Percentiles rank a stretch among this genome's conserved stretches.
These are phyloP conservation scores for Salmacisia buchloeana DNA, from an alignment of 1,284 basidiomycete genomes.

Conservation along the genomic window DNA sequence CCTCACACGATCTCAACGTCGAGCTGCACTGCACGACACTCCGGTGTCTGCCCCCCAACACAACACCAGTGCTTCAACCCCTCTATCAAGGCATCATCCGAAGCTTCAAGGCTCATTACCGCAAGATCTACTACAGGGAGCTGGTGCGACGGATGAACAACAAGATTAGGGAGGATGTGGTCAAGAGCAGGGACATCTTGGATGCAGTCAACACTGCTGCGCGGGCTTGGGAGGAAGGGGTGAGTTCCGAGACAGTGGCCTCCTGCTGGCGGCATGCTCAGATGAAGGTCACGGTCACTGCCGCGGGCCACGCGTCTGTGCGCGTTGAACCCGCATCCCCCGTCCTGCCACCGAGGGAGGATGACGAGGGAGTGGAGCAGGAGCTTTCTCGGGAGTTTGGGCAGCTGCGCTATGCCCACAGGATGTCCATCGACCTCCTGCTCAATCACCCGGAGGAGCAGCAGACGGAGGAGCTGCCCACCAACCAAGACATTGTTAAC, in stretches of 20 bases:
- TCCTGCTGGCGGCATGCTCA: not conserved
- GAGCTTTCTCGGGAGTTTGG: not conserved
- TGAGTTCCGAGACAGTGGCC: not conserved
- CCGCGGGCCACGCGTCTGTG: not conserved
- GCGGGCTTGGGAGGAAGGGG: not conserved
- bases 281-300: not conserved
- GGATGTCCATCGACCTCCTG: not conserved
- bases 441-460: not conserved
- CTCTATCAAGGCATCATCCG: too few species aligned
- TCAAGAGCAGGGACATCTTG: not conserved
- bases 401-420: not conserved
- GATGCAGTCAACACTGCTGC: not conserved
- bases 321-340: not conserved
- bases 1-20: not conserved
- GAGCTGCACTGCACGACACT: not conserved
- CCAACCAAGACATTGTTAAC: not conserved
- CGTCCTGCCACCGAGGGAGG: not conserved
- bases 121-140: too few species aligned
- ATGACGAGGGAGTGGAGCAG: not conserved
- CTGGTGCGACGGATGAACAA: too few species aligned
- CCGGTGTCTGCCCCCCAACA: too few species aligned
- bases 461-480: not conserved
- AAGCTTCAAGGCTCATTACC: too few species aligned
- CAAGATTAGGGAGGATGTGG: too few species aligned
- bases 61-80: too few species aligned